Percentiles rank a stretch among this genome's conserved stretches.
Conservation (phyloP, 1,139 yeast genomes). For the Debaryomyces coudertii region DNA sequence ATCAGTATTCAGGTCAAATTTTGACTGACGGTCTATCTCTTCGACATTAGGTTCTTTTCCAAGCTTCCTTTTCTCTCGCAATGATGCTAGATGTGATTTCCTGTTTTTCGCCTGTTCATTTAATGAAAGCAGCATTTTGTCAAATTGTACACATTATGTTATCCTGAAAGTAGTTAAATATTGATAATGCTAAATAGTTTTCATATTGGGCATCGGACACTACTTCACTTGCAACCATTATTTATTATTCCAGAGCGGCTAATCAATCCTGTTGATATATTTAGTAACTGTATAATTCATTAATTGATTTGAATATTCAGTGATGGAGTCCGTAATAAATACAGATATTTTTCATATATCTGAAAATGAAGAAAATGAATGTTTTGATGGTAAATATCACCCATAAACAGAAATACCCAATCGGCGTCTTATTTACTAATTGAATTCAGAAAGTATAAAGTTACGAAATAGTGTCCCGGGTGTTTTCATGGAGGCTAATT, state of each 20-base stretch:
- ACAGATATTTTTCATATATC: not conserved
- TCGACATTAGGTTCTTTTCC: not conserved
- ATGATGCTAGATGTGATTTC: constrained; percentile 28
- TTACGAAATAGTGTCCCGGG: not conserved
- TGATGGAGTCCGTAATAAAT: not conserved
- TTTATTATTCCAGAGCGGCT: not conserved
- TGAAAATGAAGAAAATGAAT: not conserved
- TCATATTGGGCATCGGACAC: constrained; percentile 6
- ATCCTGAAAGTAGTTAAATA: not conserved
- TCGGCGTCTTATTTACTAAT: not conserved
- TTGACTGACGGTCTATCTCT: not conserved
- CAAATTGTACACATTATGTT: too few species aligned
- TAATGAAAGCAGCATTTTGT: constrained; percentile 4
- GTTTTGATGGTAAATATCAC: not conserved
- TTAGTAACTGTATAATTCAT: not conserved
- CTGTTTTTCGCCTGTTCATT: constrained; percentile 18
- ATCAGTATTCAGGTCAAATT: constrained; percentile 5
- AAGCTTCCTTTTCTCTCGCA: constrained; percentile 22
- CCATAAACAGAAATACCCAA: not conserved
- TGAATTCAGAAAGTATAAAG: not conserved
- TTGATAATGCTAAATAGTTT: not conserved
- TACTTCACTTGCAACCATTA: constrained; percentile 1
- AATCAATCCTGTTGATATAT: not conserved
- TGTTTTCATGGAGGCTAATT: not conserved
- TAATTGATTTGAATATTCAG: not conserved